Percentiles rank a stretch among this genome's conserved stretches.
phyloP scores from a whole-genome alignment of 148 eudicot species.

The Vaccinium myrtillus region DNA sequence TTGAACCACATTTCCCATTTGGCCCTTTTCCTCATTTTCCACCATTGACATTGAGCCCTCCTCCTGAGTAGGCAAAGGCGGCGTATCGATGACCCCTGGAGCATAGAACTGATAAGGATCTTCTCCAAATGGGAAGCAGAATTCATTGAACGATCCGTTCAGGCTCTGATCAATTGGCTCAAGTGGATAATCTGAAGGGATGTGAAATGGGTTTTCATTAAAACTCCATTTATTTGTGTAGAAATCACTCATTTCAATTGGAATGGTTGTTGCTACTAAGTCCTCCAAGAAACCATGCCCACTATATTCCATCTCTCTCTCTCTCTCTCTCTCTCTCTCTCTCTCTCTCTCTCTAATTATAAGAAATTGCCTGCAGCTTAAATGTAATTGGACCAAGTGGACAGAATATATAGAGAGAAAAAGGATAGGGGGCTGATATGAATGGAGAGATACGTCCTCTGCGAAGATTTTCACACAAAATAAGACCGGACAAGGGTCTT shows the following conservation, averaged over 20 bases:
- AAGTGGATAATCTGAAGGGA: slow-evolving; percentile 14
- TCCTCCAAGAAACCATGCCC: slow-evolving; percentile 33
- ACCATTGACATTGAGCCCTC: slow-evolving; percentile 10
- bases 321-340: slow-evolving; percentile 28
- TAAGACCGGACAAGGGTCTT: too few relatives aligned
- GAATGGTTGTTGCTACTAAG: slow-evolving; percentile 8
- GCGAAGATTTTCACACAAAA: too few relatives aligned
- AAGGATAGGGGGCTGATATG: background rate
- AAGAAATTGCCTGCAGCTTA: background rate
- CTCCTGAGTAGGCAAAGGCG: background rate
- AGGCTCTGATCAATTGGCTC: background rate
- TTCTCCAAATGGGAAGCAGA: slow-evolving; percentile 26
- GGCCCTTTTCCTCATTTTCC: slow-evolving; percentile 20
- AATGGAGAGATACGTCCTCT: too few relatives aligned
- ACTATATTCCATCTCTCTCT: slow-evolving; percentile 31
- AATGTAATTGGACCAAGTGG: background rate
- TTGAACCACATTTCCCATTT: slow-evolving; percentile 14
- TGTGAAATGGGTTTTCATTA: slow-evolving; percentile 23
- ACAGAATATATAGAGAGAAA: slow-evolving; percentile 13
- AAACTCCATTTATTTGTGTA: slow-evolving; percentile 21
- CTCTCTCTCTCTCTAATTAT: slow-evolving; percentile 12
- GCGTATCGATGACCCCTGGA: background rate
- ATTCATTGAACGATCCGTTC: slow-evolving; percentile 15
- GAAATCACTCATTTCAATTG: slow-evolving; percentile 16
- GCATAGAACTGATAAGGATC: background rate